Percentiles rank a stretch among this genome's conserved stretches.
These are phyloP conservation scores for Penicillium coprophilum DNA, from an alignment of 495 filamentous ascomycete species.

Conservation along the genomic window DNA sequence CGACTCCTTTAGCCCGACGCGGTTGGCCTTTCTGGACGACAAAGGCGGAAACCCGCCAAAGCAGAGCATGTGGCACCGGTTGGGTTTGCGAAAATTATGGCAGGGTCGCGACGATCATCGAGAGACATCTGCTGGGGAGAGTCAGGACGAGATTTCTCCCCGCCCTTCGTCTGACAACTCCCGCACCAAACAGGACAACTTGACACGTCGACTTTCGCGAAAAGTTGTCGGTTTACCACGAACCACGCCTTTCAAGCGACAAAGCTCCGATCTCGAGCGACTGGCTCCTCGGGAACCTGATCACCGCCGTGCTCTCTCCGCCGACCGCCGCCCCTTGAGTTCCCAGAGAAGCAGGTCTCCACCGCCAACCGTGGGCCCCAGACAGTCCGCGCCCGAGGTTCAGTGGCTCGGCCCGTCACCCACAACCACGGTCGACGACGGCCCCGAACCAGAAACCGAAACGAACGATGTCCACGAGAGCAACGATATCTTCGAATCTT, in stretches of 20 bases:
- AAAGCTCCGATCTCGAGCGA: slow-evolving; percentile 76
- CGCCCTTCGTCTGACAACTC: slow-evolving; percentile 30
- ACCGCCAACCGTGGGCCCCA: slow-evolving; percentile 41
- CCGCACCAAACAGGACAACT: slow-evolving; percentile 42
- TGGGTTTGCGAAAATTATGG: slow-evolving; percentile 45
- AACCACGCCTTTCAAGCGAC: slow-evolving; percentile 72
- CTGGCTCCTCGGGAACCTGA: slow-evolving; percentile 63
- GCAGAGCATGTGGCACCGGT: slow-evolving; percentile 53
- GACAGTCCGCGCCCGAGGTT: slow-evolving; percentile 50
- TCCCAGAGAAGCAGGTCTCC: slow-evolving; percentile 46
- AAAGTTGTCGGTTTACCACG: slow-evolving; percentile 76
- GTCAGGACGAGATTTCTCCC: slow-evolving; percentile 20
- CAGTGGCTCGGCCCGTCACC: slow-evolving; percentile 41
- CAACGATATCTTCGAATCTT: slow-evolving; percentile 24
- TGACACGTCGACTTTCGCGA: slow-evolving; percentile 59
- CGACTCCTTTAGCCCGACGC: slow-evolving; percentile 42
- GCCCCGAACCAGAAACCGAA: slow-evolving; percentile 17
- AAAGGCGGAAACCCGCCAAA: slow-evolving; percentile 42
- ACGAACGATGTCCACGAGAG: slow-evolving; percentile 25
- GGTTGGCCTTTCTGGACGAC: slow-evolving; percentile 38
- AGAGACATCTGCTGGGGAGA: slow-evolving; percentile 28
- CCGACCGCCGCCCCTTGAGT: slow-evolving; percentile 60
- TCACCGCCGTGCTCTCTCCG: slow-evolving; percentile 72
- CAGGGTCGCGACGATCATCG: slow-evolving; percentile 50
- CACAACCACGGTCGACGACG: slow-evolving; percentile 37